phyloP scores from a whole-genome alignment of 2,329 filamentous ascomycete genomes.

The Pseudovirgaria hyperparasitica region DNA sequence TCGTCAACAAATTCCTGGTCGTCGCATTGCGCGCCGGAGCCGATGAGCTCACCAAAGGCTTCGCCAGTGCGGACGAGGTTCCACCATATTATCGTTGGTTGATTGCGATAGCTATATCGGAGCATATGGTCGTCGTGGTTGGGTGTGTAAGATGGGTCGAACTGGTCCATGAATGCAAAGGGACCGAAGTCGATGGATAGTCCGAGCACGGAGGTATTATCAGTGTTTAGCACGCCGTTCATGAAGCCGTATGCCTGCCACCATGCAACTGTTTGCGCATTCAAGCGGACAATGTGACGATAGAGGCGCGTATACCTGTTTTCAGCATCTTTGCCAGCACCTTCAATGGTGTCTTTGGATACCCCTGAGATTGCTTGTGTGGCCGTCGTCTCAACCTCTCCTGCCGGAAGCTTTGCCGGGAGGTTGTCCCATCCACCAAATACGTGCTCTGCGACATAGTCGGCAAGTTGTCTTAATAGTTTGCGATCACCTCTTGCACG shows the following conservation, averaged over 20 bases:
- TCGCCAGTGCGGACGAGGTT: conserved; percentile 88
- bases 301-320: conserved; percentile 84
- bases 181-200: conserved; percentile 90
- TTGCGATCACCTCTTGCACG: conserved; percentile 67
- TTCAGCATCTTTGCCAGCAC: conserved; percentile 53
- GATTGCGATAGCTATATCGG: conserved; percentile 85
- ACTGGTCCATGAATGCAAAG: conserved; percentile 95
- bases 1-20: conserved; percentile 55
- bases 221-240: conserved; percentile 95
- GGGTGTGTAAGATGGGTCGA: conserved; percentile 86
- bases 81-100: conserved; percentile 97
- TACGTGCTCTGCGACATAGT: conserved; percentile 78
- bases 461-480: conserved; percentile 60
- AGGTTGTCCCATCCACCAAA: conserved; percentile 80
- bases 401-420: conserved; percentile 41
- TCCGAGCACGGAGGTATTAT: conserved; percentile 87
- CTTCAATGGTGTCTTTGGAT: conserved; percentile 48
- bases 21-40: conserved; percentile 61
- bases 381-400: conserved; percentile 37
- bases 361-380: conserved; percentile 35
- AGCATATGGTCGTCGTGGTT: conserved; percentile 89
- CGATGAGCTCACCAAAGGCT: conserved; percentile 75
- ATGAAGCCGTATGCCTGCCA: conserved; percentile 99
- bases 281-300: conserved; percentile 72
- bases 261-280: conserved; percentile 74